Conservation (phyloP, 495 filamentous ascomycete species). For the Podospora didyma region DNA sequence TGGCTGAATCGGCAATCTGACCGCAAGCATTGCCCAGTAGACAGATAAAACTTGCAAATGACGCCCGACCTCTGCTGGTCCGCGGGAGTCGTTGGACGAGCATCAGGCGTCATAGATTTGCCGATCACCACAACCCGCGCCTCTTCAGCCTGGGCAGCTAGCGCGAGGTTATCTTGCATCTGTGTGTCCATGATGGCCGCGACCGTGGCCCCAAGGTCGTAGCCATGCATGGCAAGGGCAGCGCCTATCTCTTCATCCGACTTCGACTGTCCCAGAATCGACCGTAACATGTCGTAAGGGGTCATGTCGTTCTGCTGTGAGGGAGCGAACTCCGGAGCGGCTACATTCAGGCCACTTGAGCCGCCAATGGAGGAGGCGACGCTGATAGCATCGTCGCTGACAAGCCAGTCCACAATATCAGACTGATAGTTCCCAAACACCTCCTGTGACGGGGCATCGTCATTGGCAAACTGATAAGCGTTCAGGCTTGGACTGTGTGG, state of each 20-base stretch:
- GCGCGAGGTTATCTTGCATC: constrained; percentile 37
- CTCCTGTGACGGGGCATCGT: constrained; percentile 70
- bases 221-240: constrained; percentile 82
- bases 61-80: constrained; percentile 70
- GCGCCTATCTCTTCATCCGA: constrained; percentile 91
- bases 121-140: constrained; percentile 70
- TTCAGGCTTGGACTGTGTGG: constrained; percentile 92
- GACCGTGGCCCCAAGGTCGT: constrained; percentile 89
- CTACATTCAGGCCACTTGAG: constrained; percentile 65
- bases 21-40: constrained; percentile 85
- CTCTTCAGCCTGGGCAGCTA: constrained; percentile 42
- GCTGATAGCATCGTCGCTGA: constrained; percentile 82
- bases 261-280: constrained; percentile 83
- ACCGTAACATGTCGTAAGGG: constrained; percentile 95
- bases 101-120: constrained; percentile 76
- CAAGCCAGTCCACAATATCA: constrained; percentile 94
- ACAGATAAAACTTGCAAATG: constrained; percentile 94
- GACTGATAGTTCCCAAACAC: constrained; percentile 88
- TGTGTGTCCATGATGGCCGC: constrained; percentile 72
- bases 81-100: constrained; percentile 68
- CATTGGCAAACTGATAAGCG: constrained; percentile 83
- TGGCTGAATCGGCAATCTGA: constrained; percentile 98
- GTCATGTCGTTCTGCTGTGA: constrained; percentile 84
- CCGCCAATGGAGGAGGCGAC: constrained; percentile 67
- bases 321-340: constrained; percentile 70